phyloP scores from a whole-genome alignment of 345 rosid species.

The Eucalyptus cloeziana region DNA sequence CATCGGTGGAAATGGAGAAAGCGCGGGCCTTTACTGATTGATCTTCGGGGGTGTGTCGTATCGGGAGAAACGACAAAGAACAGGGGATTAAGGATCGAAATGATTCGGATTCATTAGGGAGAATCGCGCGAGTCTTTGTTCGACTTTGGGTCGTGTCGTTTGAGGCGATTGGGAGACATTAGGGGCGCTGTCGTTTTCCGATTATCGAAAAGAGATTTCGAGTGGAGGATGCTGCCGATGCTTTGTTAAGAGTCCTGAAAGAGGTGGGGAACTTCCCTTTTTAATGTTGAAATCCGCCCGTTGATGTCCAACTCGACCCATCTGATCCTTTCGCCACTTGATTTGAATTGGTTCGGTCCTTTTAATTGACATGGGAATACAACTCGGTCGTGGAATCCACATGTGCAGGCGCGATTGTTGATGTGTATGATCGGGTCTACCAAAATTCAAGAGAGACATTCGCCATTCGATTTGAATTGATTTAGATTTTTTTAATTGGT shows the following conservation, averaged over 20 bases:
- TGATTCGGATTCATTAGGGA: not conserved
- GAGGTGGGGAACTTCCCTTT: not conserved
- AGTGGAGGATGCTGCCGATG: not conserved
- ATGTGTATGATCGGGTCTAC: not conserved
- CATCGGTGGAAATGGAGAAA: not conserved
- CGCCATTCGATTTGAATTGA: not conserved
- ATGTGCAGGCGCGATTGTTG: not conserved
- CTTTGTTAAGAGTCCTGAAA: not conserved
- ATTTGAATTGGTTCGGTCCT: not conserved
- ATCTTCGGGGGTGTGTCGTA: not conserved
- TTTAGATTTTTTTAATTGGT: not conserved
- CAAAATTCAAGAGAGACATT: not conserved
- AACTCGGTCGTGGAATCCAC: not conserved
- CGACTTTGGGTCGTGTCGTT: not conserved
- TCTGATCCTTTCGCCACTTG: not conserved
- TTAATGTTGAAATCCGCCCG: not conserved
- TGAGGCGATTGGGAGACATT: not conserved
- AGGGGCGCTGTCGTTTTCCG: not conserved
- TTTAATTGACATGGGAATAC: not conserved
- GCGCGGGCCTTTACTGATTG: not conserved
- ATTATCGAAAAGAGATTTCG: not conserved
- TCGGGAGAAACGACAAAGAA: not conserved
- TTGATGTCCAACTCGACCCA: not conserved
- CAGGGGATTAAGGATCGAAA: not conserved
- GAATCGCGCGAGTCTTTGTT: not conserved